Evolutionary conservation across 1,284 basidiomycete species (phyloP), one percentile per base, ranked within the genome.

Genomic region (Ganoderma lingzhi): DNA sequence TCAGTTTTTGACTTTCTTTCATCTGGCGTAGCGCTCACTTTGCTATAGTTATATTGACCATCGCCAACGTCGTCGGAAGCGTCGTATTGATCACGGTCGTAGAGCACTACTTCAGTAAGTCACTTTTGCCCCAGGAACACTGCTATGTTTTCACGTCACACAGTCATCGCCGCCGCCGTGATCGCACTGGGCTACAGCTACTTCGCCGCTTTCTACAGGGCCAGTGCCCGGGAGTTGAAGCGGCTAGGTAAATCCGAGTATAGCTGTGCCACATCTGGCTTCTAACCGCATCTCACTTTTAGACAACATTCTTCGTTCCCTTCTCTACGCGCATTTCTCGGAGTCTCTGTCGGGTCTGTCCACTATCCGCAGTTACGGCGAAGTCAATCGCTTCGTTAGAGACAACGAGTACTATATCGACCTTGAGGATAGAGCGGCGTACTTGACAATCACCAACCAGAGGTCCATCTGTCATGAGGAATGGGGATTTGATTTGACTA

Each of bases 251-350:
- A 65, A 76, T 28, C 8, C 9, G 35, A n/a, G 3, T 19, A 28
- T 30, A 23, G 14, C 28, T 35, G 8, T 23, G 35, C 19, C 19
- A n/a, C 39, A 1, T 19, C 45, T 9, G 53, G 2, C 5, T 32
- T 6, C 15, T 35, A 63, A 37, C 37, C 39, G 8, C 23, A 9
- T 44, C 28, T 6, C n/a, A 23, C 63, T 55, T 56, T 56, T 76
- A 85, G 90, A 93, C 75, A 84, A 88, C 0, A 88, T 91, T 81
- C 83, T 93, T 15, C 88, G 91, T 53, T 90, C 89, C 0, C 79
- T 91, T 32, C 84, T 96, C 17, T 96, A 95, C 77, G 87, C 92
- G 1, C 94, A 95, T 81, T 92, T 96, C 75, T 89, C 91, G 0
- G 94, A 96, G 80, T 92, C 92, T 0, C 82, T 96, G 1, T 89